phyloP scores from a whole-genome alignment of 2,329 filamentous ascomycete genomes.

The Aspergillus fructus region DNA sequence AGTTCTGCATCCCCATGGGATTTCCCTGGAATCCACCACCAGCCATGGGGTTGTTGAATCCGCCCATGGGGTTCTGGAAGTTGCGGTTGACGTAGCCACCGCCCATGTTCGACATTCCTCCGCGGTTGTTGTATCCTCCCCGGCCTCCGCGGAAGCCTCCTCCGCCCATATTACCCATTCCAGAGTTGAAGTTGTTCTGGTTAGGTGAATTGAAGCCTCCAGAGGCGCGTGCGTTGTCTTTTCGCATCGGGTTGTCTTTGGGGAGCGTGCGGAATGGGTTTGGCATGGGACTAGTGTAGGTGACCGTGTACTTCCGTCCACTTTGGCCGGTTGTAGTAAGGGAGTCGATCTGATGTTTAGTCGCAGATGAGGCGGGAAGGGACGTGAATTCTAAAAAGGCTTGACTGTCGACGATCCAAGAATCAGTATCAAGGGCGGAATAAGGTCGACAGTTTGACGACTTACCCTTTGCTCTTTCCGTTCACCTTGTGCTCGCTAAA shows the following conservation, averaged over 20 bases:
- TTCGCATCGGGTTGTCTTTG: constrained; percentile 77
- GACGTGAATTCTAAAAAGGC: constrained; percentile 84
- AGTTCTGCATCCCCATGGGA: constrained; percentile 53
- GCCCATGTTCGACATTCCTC: constrained; percentile 44
- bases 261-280: constrained; percentile 92
- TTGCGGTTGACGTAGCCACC: constrained; percentile 52
- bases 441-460: not conserved
- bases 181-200: constrained; percentile 40
- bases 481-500: constrained; percentile 99
- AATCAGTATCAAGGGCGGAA: not conserved
- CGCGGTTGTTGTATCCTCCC: constrained; percentile 39
- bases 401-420: constrained; percentile 47
- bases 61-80: constrained; percentile 47
- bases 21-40: constrained; percentile 41
- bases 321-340: constrained; percentile 56
- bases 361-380: constrained; percentile 79
- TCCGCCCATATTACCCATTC: constrained; percentile 45
- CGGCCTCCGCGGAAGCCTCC: constrained; percentile 57
- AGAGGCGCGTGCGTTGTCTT: constrained; percentile 58
- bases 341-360: constrained; percentile 77
- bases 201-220: constrained; percentile 45
- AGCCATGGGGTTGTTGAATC: constrained; percentile 48
- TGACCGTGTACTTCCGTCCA: constrained; percentile 66
- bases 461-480: constrained; percentile 95
- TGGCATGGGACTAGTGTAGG: constrained; percentile 71